These are phyloP conservation scores for Linanthus parryae DNA, from an alignment of 148 eudicot species.

Conservation along the genomic window DNA sequence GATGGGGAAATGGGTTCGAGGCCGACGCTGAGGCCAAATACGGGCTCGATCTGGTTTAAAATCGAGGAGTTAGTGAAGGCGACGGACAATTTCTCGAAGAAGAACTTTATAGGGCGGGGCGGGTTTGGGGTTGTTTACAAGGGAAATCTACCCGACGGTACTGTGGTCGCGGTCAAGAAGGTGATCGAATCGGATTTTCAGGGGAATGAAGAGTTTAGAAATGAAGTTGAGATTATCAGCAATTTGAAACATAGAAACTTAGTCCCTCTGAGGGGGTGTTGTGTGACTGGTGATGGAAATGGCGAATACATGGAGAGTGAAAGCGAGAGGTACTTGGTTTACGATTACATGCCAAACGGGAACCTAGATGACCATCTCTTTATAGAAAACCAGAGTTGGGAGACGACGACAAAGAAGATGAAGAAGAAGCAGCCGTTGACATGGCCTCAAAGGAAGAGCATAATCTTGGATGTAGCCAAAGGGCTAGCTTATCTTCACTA, in stretches of 20 bases:
- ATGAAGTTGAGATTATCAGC: conserved; percentile 89
- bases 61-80: conserved; percentile 56
- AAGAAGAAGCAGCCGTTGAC: conserved; percentile 29
- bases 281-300: conserved; percentile 40
- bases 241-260: conserved; percentile 70
- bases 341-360: conserved; percentile 82
- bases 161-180: conserved; percentile 57
- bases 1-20: conserved; percentile 32
- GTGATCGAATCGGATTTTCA: conserved; percentile 53
- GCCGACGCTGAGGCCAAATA: conserved; percentile 46
- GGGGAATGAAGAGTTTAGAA: conserved; percentile 58
- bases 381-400: conserved; percentile 6
- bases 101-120: conserved; percentile 73
- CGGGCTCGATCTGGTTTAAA: conserved; percentile 68
- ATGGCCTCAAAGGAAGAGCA: conserved; percentile 73
- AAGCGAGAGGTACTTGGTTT: conserved; percentile 57
- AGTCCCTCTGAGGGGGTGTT: conserved; percentile 80
- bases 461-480: conserved; percentile 74
- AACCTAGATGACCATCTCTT: conserved; percentile 77
- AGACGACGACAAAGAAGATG: too few species aligned
- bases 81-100: conserved; percentile 47
- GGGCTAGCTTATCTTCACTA: conserved; percentile 73
- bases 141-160: conserved; percentile 45
- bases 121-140: conserved; percentile 67
- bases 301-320: conserved; percentile 21